Conservation (phyloP, 2,329 filamentous ascomycete species). For the Colletotrichum paranaense region DNA sequence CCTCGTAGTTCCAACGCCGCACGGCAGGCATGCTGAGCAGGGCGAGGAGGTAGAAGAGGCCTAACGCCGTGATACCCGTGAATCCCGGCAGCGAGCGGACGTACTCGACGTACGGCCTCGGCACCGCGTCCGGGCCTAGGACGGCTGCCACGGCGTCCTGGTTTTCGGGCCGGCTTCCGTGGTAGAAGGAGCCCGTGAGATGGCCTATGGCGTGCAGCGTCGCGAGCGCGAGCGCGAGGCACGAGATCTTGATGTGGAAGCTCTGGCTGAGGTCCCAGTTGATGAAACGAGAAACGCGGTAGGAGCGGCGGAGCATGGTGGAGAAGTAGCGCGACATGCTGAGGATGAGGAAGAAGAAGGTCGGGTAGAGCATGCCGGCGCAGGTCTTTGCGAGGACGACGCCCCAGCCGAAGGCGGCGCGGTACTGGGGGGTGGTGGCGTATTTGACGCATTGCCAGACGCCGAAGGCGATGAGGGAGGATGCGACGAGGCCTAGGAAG, state of each 20-base stretch:
- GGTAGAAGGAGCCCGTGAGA: slow-evolving; percentile 62
- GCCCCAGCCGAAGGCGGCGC: slow-evolving; percentile 65
- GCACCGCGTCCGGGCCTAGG: slow-evolving; percentile 56
- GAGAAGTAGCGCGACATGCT: slow-evolving; percentile 69
- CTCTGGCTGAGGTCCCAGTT: slow-evolving; percentile 67
- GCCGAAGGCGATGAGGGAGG: slow-evolving; percentile 61
- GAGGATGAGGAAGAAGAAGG: slow-evolving; percentile 67
- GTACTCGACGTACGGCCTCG: slow-evolving; percentile 57
- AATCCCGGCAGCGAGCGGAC: slow-evolving; percentile 60
- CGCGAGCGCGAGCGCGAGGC: slow-evolving; percentile 60
- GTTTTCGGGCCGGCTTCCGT: slow-evolving; percentile 56
- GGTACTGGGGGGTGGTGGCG: slow-evolving; percentile 54
- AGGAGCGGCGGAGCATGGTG: slow-evolving; percentile 62
- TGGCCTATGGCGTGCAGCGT: slow-evolving; percentile 66
- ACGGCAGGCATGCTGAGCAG: slow-evolving; percentile 62
- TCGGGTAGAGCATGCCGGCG: slow-evolving; percentile 66
- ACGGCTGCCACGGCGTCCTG: slow-evolving; percentile 56
- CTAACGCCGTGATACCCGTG: slow-evolving; percentile 60
- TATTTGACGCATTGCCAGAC: slow-evolving; percentile 68
- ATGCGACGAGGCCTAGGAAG: slow-evolving; percentile 60
- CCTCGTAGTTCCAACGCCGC: slow-evolving; percentile 63
- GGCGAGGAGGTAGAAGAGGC: slow-evolving; percentile 61
- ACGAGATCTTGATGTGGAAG: slow-evolving; percentile 67
- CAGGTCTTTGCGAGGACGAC: slow-evolving; percentile 65
- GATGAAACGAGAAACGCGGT: slow-evolving; percentile 63